Percentiles rank a stretch among this genome's conserved stretches.
Evolutionary conservation across 2,329 filamentous ascomycete genomes (phyloP).

Genomic region (Alternaria infectoria): DNA sequence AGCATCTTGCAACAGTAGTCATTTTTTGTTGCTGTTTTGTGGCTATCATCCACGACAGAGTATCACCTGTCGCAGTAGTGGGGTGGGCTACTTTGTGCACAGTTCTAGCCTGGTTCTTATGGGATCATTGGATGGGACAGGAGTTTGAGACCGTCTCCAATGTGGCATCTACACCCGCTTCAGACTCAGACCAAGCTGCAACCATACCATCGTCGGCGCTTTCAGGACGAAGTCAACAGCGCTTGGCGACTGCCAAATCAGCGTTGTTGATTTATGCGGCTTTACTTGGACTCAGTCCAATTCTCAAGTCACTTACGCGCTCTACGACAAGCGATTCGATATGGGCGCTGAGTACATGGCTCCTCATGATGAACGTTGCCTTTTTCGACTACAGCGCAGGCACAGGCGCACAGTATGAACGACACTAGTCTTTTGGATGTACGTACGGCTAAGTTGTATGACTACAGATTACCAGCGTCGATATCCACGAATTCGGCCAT

Average conservation of each 20-base stretch:
- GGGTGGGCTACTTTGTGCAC: conserved; percentile 84
- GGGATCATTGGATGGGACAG: conserved; percentile 87
- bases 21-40: conserved; percentile 96
- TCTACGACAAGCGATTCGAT: conserved; percentile 95
- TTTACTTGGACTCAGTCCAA: conserved; percentile 88
- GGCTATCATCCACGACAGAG: conserved; percentile 82
- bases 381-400: conserved; percentile 94
- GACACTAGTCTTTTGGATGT: background rate
- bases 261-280: conserved; percentile 92
- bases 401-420: conserved; percentile 57
- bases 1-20: conserved; percentile 92
- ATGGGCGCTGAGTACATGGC: conserved; percentile 94
- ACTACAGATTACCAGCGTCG: conserved; percentile 69
- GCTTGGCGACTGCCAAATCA: conserved; percentile 85
- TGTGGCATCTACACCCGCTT: conserved; percentile 15
- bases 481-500: conserved; percentile 94
- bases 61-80: conserved; percentile 89
- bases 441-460: conserved; percentile 15
- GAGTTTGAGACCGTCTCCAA: conserved; percentile 61
- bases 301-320: conserved; percentile 92
- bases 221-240: conserved; percentile 64
- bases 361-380: conserved; percentile 94
- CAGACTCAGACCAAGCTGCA: background rate
- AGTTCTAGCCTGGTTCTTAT: conserved; percentile 85
- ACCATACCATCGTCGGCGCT: conserved; percentile 42